Conservation (phyloP, 129 eudicot species). For the Escallonia herrerae region DNA sequence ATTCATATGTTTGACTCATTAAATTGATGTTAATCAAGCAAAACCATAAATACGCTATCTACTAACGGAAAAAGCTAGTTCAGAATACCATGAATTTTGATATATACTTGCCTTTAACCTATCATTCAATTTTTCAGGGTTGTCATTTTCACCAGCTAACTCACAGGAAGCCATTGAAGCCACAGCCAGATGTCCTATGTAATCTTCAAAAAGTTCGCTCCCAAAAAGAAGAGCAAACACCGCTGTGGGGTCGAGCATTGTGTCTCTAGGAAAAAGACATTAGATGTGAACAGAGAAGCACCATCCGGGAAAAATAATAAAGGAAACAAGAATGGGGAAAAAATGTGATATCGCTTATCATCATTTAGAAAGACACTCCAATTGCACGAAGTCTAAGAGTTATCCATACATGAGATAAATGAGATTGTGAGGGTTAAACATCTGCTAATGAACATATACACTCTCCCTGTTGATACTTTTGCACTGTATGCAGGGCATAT, state of each 20-base stretch:
- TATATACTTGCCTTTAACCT: slow-evolving; percentile 71
- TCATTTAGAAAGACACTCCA: background rate
- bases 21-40: background rate
- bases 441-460: too few relatives aligned
- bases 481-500: too few relatives aligned
- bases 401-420: too few relatives aligned
- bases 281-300: background rate
- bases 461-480: too few relatives aligned
- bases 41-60: background rate
- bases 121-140: slow-evolving; percentile 64
- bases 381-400: too few relatives aligned
- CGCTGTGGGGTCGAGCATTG: slow-evolving; percentile 89
- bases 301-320: background rate
- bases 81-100: background rate
- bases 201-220: slow-evolving; percentile 93
- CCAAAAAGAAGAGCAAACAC: slow-evolving; percentile 96
- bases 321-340: background rate
- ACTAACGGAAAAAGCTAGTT: background rate
- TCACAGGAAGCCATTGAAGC: slow-evolving; percentile 96
- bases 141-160: slow-evolving; percentile 57
- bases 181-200: slow-evolving; percentile 87
- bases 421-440: too few relatives aligned
- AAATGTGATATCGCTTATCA: background rate
- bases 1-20: too few relatives aligned
- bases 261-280: slow-evolving; percentile 46